Percentiles rank a stretch among this genome's conserved stretches.
These are phyloP conservation scores for Vitis amurensis DNA, from an alignment of 164 flowering plant genomes.

Conservation along the genomic window DNA sequence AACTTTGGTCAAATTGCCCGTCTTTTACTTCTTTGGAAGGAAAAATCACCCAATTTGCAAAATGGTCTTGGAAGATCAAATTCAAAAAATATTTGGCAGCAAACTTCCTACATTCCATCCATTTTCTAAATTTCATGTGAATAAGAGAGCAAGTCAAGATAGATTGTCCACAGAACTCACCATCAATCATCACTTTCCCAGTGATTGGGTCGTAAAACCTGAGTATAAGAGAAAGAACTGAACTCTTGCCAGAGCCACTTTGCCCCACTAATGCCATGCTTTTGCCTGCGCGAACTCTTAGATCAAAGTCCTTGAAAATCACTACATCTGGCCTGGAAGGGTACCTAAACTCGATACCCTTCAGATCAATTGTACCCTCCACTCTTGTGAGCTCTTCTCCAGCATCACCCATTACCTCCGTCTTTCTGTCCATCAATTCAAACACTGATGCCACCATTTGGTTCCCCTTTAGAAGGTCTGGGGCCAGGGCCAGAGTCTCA, in stretches of 20 bases:
- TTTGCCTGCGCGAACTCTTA: constrained; percentile 70
- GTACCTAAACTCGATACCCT: constrained; percentile 68
- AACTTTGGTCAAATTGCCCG: no score
- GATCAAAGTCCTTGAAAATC: constrained; percentile 75
- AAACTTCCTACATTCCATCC: no score
- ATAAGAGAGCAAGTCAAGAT: neutral
- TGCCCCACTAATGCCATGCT: constrained; percentile 96
- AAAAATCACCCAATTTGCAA: no score
- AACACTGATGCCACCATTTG: constrained; percentile 93
- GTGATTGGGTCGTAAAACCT: constrained; percentile 84
- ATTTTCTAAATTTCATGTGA: no score
- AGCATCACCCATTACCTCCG: constrained; percentile 55
- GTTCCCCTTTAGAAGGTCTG: constrained; percentile 87
- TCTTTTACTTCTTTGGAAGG: no score
- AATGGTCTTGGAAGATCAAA: no score
- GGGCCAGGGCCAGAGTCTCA: constrained; percentile 87
- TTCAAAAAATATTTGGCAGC: no score
- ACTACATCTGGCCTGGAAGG: constrained; percentile 83
- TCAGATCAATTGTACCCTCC: constrained; percentile 80
- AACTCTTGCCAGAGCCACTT: constrained; percentile 97
- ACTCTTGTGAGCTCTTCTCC: constrained; percentile 74
- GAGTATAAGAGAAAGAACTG: constrained; percentile 82
- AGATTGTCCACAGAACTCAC: constrained; percentile 34
- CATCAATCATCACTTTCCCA: constrained; percentile 86
- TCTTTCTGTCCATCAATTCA: constrained; percentile 72